Evolutionary conservation across 2,329 filamentous ascomycete species (phyloP), one percentile per base, ranked within the genome.

Genomic region (Graphilbum sp.): DNA sequence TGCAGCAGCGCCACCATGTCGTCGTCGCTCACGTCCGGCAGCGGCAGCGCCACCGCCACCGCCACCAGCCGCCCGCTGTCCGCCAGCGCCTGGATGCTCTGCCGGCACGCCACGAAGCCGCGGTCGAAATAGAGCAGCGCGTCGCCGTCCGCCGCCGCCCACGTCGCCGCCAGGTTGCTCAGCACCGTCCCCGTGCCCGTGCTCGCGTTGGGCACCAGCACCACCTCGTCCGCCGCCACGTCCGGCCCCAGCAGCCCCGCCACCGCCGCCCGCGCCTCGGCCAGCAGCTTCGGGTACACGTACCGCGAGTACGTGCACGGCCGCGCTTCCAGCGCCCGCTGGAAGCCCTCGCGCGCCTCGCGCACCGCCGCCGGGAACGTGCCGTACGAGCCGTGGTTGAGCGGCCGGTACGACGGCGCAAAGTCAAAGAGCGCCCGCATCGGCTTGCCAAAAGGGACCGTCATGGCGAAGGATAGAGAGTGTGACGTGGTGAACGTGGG

Each of bases 141-240:
- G 25, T 86, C 80, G 33, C 67, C 68, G 0, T 61, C 51, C 24
- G 64, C 49, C 2, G 54, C 38, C 0, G 36, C 35, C 42, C 44
- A 47, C 30, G 12, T 5, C 3, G 35, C 27, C 1, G 43, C 52
- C 11, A 86, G 52, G 46, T 76, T 81, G n/a, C 74, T 67, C 15
- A 86, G 60, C 7, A 83, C 67, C 0, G 68, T 75, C 49, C 81
- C 80, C 27, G 79, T 54, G 19, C 70, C 75, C 0, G 73, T 81
- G 0, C 78, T 82, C 17, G 79, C 77, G 51, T 86, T 86, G 18
- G 72, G 66, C 2, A 84, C 67, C 43, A 83, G 71, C 2, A 83
- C 79, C 27, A 76, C 61, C 38, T 77, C 71, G 17, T 70, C 58
- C 10, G 36, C n/a, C 33, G 39, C 19, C 0, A 60, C 50, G 34